Evolutionary conservation across 768 basidiomycete species (phyloP), one percentile per base, ranked within the genome.

Genomic region (Melanogaster broomeanus): DNA sequence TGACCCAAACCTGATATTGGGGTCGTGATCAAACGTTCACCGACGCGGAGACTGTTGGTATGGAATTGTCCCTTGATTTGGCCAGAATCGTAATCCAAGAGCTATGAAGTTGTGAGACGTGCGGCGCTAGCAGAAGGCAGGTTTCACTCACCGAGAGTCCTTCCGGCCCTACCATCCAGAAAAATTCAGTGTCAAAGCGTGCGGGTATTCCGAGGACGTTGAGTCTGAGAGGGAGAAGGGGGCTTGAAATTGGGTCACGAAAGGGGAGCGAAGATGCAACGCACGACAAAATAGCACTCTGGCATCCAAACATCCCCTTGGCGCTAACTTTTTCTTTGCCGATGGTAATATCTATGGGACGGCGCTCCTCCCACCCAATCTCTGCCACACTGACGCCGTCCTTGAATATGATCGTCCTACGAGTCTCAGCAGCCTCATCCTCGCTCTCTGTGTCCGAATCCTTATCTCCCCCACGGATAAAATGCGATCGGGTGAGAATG

Each of bases 201-300:
- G 81, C 81, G 18, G 82, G 82, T 42, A 85, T 73, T 19, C 75
- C 75, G n/a, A 85, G 77, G 25, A 79, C 68, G 58, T 84, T 82
- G n/a, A 76, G 77, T 63, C 82, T 84, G 55, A 15, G 45, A 30
- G 25, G 25, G 28, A 10, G 1, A 16, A 9, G n/a, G n/a, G n/a
- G 28, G 37, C 46, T 37, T n/a, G 12, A 52, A 22, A 8, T 58
- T 33, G 28, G 48, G 31, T 22, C 42, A 28, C 27, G n/a, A 42
- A 21, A 25, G 24, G 38, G 12, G 42, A 41, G 22, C 19, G n/a
- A 22, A 50, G 30, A 24, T 8, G 7, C 27, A 13, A 64, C 79
- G 43, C 57, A 83, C 83, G 80, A 75, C 54, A 84, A 77, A 45
- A 77, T 77, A 21, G 80, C 74, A 19, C 74, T 79, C 16, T 77